Evolutionary conservation across 192 early-diverging fungal genomes (phyloP), one percentile per base, ranked within the genome.

Genomic region (Umbelopsis ramanniana): DNA sequence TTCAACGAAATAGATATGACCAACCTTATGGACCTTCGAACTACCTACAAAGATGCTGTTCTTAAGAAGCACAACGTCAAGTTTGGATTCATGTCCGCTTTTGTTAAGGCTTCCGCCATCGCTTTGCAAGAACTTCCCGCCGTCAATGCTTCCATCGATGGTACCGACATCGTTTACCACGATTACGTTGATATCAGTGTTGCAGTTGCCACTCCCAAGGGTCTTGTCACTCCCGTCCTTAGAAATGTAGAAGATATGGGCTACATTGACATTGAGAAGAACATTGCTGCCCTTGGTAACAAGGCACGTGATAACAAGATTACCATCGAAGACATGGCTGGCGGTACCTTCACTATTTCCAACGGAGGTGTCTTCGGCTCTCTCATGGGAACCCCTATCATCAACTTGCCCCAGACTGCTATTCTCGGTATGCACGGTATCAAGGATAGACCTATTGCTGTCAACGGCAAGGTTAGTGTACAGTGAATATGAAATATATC

Each of bases 1-100:
- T 99, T 99, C 85, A 99, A 99, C 86, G 97, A 99, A 86, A 89
- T 99, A 38, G 97, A 99, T 80, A 99, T 99, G 97, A 92, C 89
- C 79, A 93, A 92, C 82, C 80, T 99, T 52, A 96, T 99, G 68
- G 88, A 93, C 24, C 83, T 99, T 72, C 95, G 97, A 72, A 86
- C 88, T 69, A 89, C 88, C 78, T 98, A 97, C 90, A 98, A 98
- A 89, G 97, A 96, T 83, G 83, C 85, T 21, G 93, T 98, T 47
- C 74, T 95, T 70, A 96, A 98, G 85, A 92, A 96, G 79, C 92
- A 98, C 82, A 92, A 93, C 68, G 89, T 99, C 72, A 97, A 97
- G 87, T 89, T 99, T 63, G 97, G 97, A 29, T 99, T 96, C 88
- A 98, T 99, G 96, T 94, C 94, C 24, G 93, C 94, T 47, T 99